Percentiles rank a stretch among this genome's conserved stretches.
Evolutionary conservation across 2,329 filamentous ascomycete species (phyloP).

Genomic region (Sporothrix pallida): DNA sequence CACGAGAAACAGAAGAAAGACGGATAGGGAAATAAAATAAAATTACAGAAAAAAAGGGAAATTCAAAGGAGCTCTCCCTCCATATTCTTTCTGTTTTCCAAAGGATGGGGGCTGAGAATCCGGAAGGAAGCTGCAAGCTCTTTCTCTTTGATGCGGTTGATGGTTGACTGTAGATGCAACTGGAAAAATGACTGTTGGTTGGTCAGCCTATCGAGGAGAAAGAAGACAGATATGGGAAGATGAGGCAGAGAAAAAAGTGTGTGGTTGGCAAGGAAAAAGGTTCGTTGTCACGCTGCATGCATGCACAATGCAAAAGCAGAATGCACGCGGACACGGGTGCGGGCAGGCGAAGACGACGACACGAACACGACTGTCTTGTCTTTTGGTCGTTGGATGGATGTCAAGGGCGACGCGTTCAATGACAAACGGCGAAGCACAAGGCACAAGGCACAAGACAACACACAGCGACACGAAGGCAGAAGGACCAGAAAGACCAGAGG

Average conservation of each 20-base stretch:
- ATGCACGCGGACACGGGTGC: slow-evolving; percentile 13
- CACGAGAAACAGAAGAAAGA: not conserved
- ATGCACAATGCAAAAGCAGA: not conserved
- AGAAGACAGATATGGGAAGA: not conserved
- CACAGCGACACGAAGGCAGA: not conserved
- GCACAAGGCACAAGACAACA: slow-evolving; percentile 3
- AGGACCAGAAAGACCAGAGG: not conserved
- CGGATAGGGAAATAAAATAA: not conserved
- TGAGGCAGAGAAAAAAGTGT: not conserved
- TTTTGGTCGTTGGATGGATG: not conserved
- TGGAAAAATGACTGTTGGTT: not conserved
- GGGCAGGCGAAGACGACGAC: not conserved
- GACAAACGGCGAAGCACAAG: not conserved
- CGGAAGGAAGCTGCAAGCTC: not conserved
- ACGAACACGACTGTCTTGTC: not conserved
- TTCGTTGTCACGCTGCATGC: slow-evolving; percentile 9
- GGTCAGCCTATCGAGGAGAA: not conserved
- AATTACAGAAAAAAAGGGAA: not conserved
- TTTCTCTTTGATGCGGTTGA: not conserved
- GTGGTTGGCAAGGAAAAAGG: not conserved
- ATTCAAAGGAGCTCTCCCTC: not conserved
- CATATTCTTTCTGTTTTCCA: not conserved
- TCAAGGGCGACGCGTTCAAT: slow-evolving; percentile 7
- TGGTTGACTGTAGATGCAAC: not conserved
- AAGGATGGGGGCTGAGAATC: not conserved